phyloP scores from a whole-genome alignment of 306 rosid genomes.

The Cucumis hystrix region DNA sequence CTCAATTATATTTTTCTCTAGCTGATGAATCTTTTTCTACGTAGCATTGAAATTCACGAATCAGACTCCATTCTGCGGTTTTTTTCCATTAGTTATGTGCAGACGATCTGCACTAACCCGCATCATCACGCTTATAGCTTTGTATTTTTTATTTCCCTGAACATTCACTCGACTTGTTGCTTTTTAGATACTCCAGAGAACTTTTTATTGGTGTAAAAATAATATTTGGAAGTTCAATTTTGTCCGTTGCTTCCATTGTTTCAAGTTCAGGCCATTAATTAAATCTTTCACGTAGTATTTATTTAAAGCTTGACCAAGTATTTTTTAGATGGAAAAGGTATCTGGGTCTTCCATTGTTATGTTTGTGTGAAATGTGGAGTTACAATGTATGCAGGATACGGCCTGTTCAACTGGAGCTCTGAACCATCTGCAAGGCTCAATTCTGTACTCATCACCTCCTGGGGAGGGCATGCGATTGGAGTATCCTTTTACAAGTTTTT shows the following conservation, averaged over 20 bases:
- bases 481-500: slow-evolving; percentile 44
- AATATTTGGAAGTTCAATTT: not conserved
- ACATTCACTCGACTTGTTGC: not conserved
- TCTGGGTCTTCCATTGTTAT: not conserved
- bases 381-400: slow-evolving; percentile 41
- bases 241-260: not conserved
- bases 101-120: not conserved
- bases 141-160: not conserved
- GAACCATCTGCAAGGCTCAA: slow-evolving; percentile 66
- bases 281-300: not conserved
- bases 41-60: not conserved
- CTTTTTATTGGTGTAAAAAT: not conserved
- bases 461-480: slow-evolving; percentile 89
- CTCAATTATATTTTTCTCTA: not conserved
- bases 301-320: not conserved
- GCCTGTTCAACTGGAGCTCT: slow-evolving; percentile 55
- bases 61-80: not conserved
- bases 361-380: not conserved
- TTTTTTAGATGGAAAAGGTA: not conserved
- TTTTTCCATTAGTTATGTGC: not conserved
- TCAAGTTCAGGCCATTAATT: not conserved
- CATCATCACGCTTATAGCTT: not conserved
- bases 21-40: not conserved
- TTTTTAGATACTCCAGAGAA: not conserved
- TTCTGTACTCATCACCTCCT: slow-evolving; percentile 56